Evolutionary conservation across 768 basidiomycete genomes (phyloP).

Genomic region (Termitomyces sp.): DNA sequence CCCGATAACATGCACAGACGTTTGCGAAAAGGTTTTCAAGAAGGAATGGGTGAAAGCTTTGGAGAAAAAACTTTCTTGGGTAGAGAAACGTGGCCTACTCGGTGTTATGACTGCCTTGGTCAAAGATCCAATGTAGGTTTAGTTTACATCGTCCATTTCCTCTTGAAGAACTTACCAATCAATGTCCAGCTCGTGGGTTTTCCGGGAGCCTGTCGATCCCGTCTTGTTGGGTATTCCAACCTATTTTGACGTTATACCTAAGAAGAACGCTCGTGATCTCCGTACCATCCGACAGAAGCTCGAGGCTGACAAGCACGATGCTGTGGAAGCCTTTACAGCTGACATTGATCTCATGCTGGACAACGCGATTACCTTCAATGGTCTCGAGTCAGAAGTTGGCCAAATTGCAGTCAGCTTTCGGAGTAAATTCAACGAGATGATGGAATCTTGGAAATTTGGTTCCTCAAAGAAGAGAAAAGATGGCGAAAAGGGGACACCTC

Average conservation of each 20-base stretch:
- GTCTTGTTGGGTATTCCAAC: slow-evolving; percentile 77
- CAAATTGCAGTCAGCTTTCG: slow-evolving; percentile 48
- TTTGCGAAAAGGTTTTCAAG: slow-evolving; percentile 72
- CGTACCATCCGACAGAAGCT: slow-evolving; percentile 77
- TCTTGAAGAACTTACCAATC: slow-evolving; percentile 8
- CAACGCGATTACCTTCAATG: slow-evolving; percentile 91
- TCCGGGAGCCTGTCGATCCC: slow-evolving; percentile 88
- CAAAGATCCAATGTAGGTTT: slow-evolving; percentile 58
- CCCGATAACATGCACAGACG: slow-evolving; percentile 67
- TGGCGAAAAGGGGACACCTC: slow-evolving; percentile 57
- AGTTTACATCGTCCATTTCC: background rate
- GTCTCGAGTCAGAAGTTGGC: slow-evolving; percentile 76
- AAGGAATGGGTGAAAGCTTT: slow-evolving; percentile 82
- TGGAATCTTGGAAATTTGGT: slow-evolving; percentile 45
- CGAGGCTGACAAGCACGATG: slow-evolving; percentile 79
- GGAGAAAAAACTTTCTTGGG: slow-evolving; percentile 69
- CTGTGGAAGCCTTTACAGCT: slow-evolving; percentile 73
- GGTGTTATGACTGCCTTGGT: slow-evolving; percentile 65
- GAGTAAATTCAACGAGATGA: slow-evolving; percentile 51
- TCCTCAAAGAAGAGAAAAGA: slow-evolving; percentile 74
- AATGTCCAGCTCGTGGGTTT: slow-evolving; percentile 61
- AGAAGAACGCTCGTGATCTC: slow-evolving; percentile 85
- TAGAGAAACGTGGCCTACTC: slow-evolving; percentile 78
- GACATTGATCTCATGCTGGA: slow-evolving; percentile 86
- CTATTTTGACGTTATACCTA: slow-evolving; percentile 84